Conservation (phyloP, 1,139 yeast genomes). For the Geotrichum histeridarum region DNA sequence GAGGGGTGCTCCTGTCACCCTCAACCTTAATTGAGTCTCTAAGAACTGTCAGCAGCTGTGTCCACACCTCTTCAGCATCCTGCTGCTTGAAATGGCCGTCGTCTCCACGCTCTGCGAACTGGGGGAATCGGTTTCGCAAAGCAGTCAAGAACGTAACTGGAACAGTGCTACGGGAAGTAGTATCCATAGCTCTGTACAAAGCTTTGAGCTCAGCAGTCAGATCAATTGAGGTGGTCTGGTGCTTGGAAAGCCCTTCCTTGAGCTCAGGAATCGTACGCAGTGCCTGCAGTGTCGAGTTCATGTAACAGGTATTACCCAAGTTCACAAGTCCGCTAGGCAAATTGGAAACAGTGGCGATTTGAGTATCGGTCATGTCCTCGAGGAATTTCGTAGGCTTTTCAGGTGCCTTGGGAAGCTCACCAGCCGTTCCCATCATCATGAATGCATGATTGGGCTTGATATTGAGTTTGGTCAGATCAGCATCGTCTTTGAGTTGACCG, state of each 20-base stretch:
- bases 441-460: conserved; percentile 63
- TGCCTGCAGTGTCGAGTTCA: conserved; percentile 84
- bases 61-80: conserved; percentile 95
- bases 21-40: conserved; percentile 30
- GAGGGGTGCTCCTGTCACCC: conserved; percentile 23
- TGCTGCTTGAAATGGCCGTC: conserved; percentile 83
- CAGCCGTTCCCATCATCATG: conserved; percentile 92
- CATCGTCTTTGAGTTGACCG: conserved; percentile 76
- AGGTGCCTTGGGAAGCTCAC: conserved; percentile 59
- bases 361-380: conserved; percentile 60
- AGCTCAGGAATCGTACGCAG: conserved; percentile 64
- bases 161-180: conserved; percentile 31
- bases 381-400: conserved; percentile 51
- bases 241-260: conserved; percentile 29
- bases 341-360: conserved; percentile 33
- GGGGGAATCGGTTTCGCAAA: conserved; percentile 56
- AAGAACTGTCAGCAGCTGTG: conserved; percentile 62
- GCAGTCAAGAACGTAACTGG: conserved; percentile 60
- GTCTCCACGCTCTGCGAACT: conserved; percentile 70
- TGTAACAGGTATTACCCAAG: conserved; percentile 91
- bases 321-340: conserved; percentile 79
- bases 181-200: conserved; percentile 33
- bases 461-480: conserved; percentile 46
- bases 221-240: conserved; percentile 20
- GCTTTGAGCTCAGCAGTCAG: conserved; percentile 34